These are phyloP conservation scores for Choanephora cucurbitarum DNA, from an alignment of 371 early-diverging fungal genomes.

Conservation along the genomic window DNA sequence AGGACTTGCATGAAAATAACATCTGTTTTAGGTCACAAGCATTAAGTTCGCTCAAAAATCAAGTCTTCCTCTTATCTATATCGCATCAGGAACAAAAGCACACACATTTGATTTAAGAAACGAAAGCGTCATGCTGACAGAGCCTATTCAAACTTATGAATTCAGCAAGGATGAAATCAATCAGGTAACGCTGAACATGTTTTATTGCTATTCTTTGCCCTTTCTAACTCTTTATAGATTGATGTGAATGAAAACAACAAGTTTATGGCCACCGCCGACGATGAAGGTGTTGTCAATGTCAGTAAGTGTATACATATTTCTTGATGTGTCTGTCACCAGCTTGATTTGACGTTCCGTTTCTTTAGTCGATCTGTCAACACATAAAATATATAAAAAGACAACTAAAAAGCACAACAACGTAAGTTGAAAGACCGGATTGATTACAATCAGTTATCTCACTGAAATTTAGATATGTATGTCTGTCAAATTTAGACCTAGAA, in stretches of 20 bases:
- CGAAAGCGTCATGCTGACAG: constrained; percentile 28
- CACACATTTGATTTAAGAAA: constrained; percentile 41
- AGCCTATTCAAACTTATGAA: constrained; percentile 27
- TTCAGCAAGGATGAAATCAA: constrained; percentile 52
- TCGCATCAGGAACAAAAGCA: constrained; percentile 44
- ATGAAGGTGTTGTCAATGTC: constrained; percentile 43
- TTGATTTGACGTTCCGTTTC: too few relatives aligned
- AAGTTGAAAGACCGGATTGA: neutral
- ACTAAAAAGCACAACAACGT: constrained; percentile 43
- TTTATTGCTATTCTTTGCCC: neutral
- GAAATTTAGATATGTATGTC: constrained; percentile 46
- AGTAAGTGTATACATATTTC: too few relatives aligned
- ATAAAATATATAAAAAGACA: constrained; percentile 44
- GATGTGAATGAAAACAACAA: constrained; percentile 43
- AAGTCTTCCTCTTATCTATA: constrained; percentile 27
- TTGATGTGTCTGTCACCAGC: too few relatives aligned
- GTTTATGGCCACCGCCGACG: constrained; percentile 46
- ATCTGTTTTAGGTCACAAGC: constrained; percentile 34
- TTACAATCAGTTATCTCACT: neutral
- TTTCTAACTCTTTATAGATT: constrained; percentile 27
- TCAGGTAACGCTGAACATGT: constrained; percentile 26
- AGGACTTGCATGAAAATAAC: neutral
- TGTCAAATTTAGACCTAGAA: constrained; percentile 40
- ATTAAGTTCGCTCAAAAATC: constrained; percentile 39
- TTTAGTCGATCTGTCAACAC: constrained; percentile 43